Percentiles rank a stretch among this genome's conserved stretches.
Evolutionary conservation across 441 rosid species (phyloP).

Genomic region (Gossypium gossypioides): DNA sequence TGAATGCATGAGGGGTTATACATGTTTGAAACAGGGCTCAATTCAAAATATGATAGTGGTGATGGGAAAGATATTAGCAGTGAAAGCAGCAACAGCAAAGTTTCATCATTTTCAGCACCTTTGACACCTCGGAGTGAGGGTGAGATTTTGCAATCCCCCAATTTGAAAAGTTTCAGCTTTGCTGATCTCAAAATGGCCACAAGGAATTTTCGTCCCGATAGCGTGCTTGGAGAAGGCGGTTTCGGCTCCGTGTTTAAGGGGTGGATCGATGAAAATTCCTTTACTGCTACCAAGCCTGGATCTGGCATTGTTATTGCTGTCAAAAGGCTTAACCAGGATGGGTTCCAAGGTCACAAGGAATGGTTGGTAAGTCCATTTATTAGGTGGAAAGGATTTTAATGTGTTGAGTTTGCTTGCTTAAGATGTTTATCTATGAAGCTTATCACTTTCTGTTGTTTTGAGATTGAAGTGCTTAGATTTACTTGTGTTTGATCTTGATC

Average conservation of each 20-base stretch:
- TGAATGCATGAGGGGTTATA: not conserved
- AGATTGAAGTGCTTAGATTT: conserved; percentile 2
- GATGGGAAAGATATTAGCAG: conserved; percentile 43
- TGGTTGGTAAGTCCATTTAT: conserved; percentile 60
- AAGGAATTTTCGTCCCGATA: conserved; percentile 77
- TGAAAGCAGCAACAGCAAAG: conserved; percentile 52
- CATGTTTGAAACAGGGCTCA: conserved; percentile 33
- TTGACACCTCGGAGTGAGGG: conserved; percentile 63
- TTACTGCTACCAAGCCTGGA: conserved; percentile 66
- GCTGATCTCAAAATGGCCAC: conserved; percentile 64
- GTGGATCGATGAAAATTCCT: conserved; percentile 75
- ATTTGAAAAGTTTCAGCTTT: conserved; percentile 57
- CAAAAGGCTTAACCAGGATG: conserved; percentile 67
- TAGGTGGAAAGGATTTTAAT: not conserved
- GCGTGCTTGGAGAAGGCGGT: conserved; percentile 88
- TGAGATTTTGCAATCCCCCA: conserved; percentile 70
- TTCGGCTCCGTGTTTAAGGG: conserved; percentile 92
- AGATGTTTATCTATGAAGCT: too few species aligned
- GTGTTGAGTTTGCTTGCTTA: not conserved
- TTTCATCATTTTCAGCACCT: conserved; percentile 41
- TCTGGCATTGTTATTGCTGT: conserved; percentile 78
- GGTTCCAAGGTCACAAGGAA: conserved; percentile 84
- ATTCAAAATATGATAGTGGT: conserved; percentile 43
- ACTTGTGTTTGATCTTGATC: conserved; percentile 4
- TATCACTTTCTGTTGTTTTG: not conserved